Conservation (phyloP, 75 land plant species). For the Cupressus sempervirens region DNA sequence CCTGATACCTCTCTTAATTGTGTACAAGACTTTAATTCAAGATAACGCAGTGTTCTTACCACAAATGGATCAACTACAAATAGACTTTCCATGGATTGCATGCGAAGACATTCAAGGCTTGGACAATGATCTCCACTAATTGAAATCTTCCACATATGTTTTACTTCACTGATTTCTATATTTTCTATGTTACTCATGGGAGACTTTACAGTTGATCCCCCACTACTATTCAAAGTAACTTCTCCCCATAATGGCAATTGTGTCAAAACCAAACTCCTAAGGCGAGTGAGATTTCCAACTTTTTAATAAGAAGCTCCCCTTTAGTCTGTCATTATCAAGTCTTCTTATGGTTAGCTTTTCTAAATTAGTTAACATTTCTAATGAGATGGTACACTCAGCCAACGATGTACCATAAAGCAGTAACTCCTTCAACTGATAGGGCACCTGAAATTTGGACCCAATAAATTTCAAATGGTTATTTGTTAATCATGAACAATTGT, state of each 20-base stretch:
- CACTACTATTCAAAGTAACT: neutral
- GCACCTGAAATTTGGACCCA: neutral
- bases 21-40: neutral
- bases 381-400: neutral
- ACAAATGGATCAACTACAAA: neutral
- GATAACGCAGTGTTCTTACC: neutral
- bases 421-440: neutral
- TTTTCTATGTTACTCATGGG: neutral
- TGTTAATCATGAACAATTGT: too few relatives aligned
- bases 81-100: neutral
- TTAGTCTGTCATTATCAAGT: neutral
- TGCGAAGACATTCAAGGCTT: neutral
- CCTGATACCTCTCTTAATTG: neutral
- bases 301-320: neutral
- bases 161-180: neutral
- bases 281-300: neutral
- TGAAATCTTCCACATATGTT: neutral
- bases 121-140: neutral
- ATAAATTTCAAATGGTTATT: neutral
- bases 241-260: neutral
- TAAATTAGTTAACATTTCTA: neutral
- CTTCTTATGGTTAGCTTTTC: neutral
- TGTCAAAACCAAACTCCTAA: neutral
- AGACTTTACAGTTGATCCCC: neutral
- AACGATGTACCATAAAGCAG: neutral